Evolutionary conservation across 1,139 yeast species (phyloP).

Genomic region (Suhomyces terraborum): DNA sequence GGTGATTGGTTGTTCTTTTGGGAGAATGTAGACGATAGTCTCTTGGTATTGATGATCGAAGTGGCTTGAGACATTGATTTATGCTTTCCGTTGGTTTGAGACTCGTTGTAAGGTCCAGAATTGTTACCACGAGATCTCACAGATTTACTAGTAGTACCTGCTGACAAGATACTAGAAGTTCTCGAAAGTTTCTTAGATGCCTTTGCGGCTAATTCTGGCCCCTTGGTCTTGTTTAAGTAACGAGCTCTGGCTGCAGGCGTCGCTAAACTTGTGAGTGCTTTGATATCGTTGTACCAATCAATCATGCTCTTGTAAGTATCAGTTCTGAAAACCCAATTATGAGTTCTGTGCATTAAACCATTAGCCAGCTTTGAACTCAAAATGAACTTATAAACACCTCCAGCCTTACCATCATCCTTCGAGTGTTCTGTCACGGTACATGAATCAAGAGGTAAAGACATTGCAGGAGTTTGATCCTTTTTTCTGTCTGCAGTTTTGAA

Average conservation of each 20-base stretch:
- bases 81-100: conserved; percentile 12
- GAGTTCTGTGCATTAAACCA: conserved; percentile 71
- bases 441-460: conserved; percentile 80
- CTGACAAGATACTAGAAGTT: conserved; percentile 32
- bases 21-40: conserved; percentile 44
- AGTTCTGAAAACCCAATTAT: conserved; percentile 91
- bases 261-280: conserved; percentile 59
- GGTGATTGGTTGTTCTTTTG: conserved; percentile 39
- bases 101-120: conserved; percentile 19
- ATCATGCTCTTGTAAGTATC: conserved; percentile 78
- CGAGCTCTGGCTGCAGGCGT: conserved; percentile 54
- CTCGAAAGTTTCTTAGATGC: conserved; percentile 28
- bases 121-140: conserved; percentile 27
- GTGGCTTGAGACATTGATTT: conserved; percentile 31
- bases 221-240: conserved; percentile 22
- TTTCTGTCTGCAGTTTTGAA: conserved; percentile 82
- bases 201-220: conserved; percentile 10
- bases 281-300: conserved; percentile 81
- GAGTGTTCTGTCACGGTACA: conserved; percentile 84
- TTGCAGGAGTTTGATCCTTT: conserved; percentile 81
- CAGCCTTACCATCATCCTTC: conserved; percentile 61
- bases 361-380: conserved; percentile 69
- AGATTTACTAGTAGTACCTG: conserved; percentile 27
- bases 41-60: conserved; percentile 28
- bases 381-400: conserved; percentile 74